Percentiles rank a stretch among this genome's conserved stretches.
Evolutionary conservation across 2,329 filamentous ascomycete genomes (phyloP).

Genomic region (Colletotrichum simmondsii): DNA sequence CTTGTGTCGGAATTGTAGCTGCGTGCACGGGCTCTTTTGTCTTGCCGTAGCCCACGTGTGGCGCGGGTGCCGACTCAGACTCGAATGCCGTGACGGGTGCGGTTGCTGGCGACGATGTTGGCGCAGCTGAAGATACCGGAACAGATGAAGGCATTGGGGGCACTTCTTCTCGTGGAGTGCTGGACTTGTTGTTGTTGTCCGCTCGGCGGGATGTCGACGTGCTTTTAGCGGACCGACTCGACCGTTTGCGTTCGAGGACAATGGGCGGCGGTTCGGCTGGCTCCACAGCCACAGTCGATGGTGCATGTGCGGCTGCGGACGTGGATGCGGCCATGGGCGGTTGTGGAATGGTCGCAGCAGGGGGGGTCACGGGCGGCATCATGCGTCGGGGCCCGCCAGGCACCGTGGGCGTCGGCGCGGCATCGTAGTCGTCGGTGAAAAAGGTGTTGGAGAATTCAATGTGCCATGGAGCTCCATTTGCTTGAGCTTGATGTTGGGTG

Average conservation of each 20-base stretch:
- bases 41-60: constrained; percentile 69
- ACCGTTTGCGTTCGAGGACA: constrained; percentile 23
- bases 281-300: constrained; percentile 5
- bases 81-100: constrained; percentile 48
- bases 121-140: constrained; percentile 34
- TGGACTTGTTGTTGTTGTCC: constrained; percentile 5
- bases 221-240: constrained; percentile 26
- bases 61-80: constrained; percentile 66
- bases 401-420: constrained; percentile 87
- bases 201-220: constrained; percentile 18
- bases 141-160: neutral
- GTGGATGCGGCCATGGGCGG: constrained; percentile 4
- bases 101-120: constrained; percentile 49
- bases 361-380: constrained; percentile 10
- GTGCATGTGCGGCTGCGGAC: neutral
- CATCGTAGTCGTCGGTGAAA: constrained; percentile 72
- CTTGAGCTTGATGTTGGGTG: constrained; percentile 38
- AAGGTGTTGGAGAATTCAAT: constrained; percentile 61
- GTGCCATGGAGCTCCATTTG: constrained; percentile 51
- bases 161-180: constrained; percentile 4
- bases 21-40: constrained; percentile 62
- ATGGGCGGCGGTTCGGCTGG: constrained; percentile 16
- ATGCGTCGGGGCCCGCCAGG: constrained; percentile 78
- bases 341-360: constrained; percentile 33
- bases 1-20: constrained; percentile 61